phyloP scores from a whole-genome alignment of 2,329 filamentous ascomycete genomes.

The Chaetomiaceae sp. region DNA sequence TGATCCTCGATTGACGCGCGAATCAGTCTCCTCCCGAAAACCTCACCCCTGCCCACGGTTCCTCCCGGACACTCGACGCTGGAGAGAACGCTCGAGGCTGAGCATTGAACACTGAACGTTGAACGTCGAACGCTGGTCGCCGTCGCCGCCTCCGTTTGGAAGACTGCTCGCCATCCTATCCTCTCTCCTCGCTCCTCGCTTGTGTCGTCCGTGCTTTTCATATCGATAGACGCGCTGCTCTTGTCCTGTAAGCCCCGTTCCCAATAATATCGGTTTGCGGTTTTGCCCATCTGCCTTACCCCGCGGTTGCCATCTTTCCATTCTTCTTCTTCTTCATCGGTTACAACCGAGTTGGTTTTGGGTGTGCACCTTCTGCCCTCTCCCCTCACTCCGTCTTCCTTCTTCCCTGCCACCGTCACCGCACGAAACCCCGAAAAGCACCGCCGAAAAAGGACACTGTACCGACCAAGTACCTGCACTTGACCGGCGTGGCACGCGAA shows the following conservation, averaged over 20 bases:
- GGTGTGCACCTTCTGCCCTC: neutral
- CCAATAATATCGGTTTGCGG: neutral
- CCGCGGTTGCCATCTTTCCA: slow-evolving; percentile 3
- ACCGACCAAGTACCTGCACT: too few species aligned
- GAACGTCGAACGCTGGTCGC: neutral
- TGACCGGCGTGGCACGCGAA: neutral
- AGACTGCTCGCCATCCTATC: neutral
- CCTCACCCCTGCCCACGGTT: slow-evolving; percentile 11
- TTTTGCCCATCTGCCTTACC: slow-evolving; percentile 2
- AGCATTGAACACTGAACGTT: neutral
- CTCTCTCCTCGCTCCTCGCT: too few species aligned
- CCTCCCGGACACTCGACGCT: slow-evolving; percentile 1
- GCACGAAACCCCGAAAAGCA: neutral
- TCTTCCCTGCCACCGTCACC: neutral
- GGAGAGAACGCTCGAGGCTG: too few species aligned
- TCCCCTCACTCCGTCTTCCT: neutral
- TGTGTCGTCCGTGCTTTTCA: slow-evolving; percentile 5
- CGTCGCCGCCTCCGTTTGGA: slow-evolving; percentile 3
- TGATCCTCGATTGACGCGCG: slow-evolving; percentile 13
- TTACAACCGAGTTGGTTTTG: neutral
- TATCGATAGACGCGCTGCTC: slow-evolving; percentile 7
- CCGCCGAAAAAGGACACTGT: too few species aligned
- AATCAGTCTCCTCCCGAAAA: slow-evolving; percentile 13
- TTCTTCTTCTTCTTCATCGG: neutral
- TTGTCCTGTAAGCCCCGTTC: slow-evolving; percentile 10